These are phyloP conservation scores for Aspergillus olivimuriae DNA, from an alignment of 495 filamentous ascomycete species.

Conservation along the genomic window DNA sequence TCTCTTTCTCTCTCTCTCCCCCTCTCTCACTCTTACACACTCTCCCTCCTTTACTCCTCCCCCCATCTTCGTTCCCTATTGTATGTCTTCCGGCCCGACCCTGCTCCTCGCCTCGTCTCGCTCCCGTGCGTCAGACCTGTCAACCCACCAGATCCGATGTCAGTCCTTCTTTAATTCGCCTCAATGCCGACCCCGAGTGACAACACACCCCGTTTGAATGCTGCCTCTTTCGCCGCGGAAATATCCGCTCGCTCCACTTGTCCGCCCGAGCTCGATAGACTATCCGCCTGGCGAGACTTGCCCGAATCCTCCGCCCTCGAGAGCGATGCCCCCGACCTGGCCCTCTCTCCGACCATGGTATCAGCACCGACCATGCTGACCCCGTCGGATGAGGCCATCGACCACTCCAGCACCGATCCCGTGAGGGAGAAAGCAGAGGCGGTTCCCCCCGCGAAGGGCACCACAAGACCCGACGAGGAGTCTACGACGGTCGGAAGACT, in stretches of 20 bases:
- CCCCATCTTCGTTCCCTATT: neutral
- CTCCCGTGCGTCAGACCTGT: constrained; percentile 1
- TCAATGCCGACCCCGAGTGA: constrained; percentile 57
- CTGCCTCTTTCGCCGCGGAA: constrained; percentile 42
- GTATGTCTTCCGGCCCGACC: neutral
- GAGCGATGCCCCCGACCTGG: constrained; percentile 23
- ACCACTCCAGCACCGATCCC: constrained; percentile 21
- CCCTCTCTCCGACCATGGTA: constrained; percentile 22
- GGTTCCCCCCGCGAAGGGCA: constrained; percentile 16
- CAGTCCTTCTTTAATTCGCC: constrained; percentile 31
- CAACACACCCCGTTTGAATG: constrained; percentile 34
- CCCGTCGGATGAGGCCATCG: constrained; percentile 29
- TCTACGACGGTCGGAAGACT: constrained; percentile 25
- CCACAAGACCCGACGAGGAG: constrained; percentile 32
- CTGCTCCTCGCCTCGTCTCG: neutral
- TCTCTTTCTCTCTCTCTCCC: constrained; percentile 7
- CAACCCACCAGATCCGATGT: constrained; percentile 32
- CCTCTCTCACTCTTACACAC: neutral
- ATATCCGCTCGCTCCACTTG: constrained; percentile 48
- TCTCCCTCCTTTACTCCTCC: constrained; percentile 2
- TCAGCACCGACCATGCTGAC: constrained; percentile 25
- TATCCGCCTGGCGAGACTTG: constrained; percentile 35
- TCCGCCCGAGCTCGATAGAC: constrained; percentile 48
- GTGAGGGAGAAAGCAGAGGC: constrained; percentile 22
- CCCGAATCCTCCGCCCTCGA: constrained; percentile 18